Conservation (phyloP, 2,329 filamentous ascomycete species). For the Fusarium burgessii region DNA sequence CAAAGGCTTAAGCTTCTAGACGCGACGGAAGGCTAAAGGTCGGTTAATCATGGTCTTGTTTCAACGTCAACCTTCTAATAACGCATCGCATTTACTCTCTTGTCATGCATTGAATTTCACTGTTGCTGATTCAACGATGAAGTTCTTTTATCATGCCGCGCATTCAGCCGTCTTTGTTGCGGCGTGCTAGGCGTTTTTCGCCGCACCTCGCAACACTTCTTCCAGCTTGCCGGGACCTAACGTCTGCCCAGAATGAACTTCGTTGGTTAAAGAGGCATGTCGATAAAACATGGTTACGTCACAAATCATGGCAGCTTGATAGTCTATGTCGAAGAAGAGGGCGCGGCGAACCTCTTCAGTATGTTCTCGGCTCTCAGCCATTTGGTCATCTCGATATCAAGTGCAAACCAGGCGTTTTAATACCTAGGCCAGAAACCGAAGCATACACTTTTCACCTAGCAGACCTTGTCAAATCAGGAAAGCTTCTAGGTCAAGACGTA, state of each 20-base stretch:
- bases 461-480: slow-evolving; percentile 53
- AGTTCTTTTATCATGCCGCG: slow-evolving; percentile 67
- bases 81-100: neutral
- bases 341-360: slow-evolving; percentile 83
- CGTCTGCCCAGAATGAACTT: slow-evolving; percentile 75
- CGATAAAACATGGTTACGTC: slow-evolving; percentile 44
- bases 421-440: slow-evolving; percentile 85
- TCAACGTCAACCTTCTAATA: neutral
- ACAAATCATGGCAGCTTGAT: slow-evolving; percentile 46
- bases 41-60: slow-evolving; percentile 42
- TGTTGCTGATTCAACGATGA: slow-evolving; percentile 27
- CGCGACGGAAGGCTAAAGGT: slow-evolving; percentile 46
- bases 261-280: slow-evolving; percentile 78
- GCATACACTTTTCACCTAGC: slow-evolving; percentile 71
- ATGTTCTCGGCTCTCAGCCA: slow-evolving; percentile 87
- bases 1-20: slow-evolving; percentile 21
- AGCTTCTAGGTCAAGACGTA: slow-evolving; percentile 15
- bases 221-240: slow-evolving; percentile 70
- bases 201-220: slow-evolving; percentile 71
- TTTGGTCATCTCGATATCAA: slow-evolving; percentile 86
- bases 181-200: slow-evolving; percentile 65
- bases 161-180: slow-evolving; percentile 68
- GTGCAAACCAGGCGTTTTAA: slow-evolving; percentile 83
- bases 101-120: slow-evolving; percentile 1
- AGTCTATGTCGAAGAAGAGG: slow-evolving; percentile 63